Evolutionary conservation across 164 flowering plant genomes (phyloP), one percentile per base, ranked within the genome.

Genomic region (Stephania cephalantha): DNA sequence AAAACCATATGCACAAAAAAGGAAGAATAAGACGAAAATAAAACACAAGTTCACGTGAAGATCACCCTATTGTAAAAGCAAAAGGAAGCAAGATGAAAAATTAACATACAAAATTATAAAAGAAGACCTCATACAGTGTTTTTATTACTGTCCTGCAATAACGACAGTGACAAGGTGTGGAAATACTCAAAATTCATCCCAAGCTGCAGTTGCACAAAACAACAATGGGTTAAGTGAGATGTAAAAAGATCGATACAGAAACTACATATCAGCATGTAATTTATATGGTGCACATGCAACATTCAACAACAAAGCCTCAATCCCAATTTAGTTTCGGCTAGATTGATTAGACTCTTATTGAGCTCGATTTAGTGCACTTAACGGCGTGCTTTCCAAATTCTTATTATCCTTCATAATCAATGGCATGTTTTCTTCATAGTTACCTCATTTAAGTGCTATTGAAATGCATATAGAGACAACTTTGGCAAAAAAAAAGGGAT

Each of bases 181-280:
- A 95, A 95, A 82, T 86, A 85, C 79, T 90, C 89, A 85, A 81
- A 95, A 77, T 86, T 89, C 86, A 90, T 79, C 17, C 91, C 87
- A 68, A 93, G 88, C 99, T 95, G 95, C 84, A 87, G 77, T 78
- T 25, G 69, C 8, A 71, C 30, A 64, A 65, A 79, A 18, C 42
- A 6, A 65, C 48, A 75, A 45, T 13, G 72, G 35, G 70, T 8
- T 50, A 70, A 63, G 6, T 25, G n/a, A 48, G 20, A 50, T 53
- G 35, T 69, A 70, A 63, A 58, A 18, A n/a, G 17, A n/a, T 10
- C 3, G 12, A 9, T 8, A 44, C 7, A 8, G 9, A 17, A 22
- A 68, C 46, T 18, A 75, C 20, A 15, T 46, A 46, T 42, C 13
- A 4, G n/a, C 6, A 68, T 61, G 4, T 35, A 35, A 35, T 35